Percentiles rank a stretch among this genome's conserved stretches.
Conservation (phyloP, 768 basidiomycete genomes). For the Phaeolepiota aurea region DNA sequence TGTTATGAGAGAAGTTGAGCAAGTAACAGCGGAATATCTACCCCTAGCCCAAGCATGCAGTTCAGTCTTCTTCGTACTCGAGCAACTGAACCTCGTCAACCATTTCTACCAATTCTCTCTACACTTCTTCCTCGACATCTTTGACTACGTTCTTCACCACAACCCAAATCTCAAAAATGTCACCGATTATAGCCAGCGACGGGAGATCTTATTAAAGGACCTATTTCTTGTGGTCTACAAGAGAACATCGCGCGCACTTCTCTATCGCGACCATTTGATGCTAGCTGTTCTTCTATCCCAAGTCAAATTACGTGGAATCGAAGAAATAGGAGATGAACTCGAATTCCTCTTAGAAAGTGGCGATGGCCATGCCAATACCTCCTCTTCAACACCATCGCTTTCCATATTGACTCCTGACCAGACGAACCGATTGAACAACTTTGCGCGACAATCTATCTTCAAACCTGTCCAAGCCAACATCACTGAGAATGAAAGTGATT, state of each 20-base stretch:
- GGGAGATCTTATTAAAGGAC: slow-evolving; percentile 77
- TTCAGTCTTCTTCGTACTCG: slow-evolving; percentile 93
- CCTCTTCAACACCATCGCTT: slow-evolving; percentile 23
- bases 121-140: slow-evolving; percentile 96
- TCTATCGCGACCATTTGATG: slow-evolving; percentile 87
- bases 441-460: slow-evolving; percentile 69
- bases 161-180: slow-evolving; percentile 85
- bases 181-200: slow-evolving; percentile 62
- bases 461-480: slow-evolving; percentile 65
- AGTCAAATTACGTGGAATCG: slow-evolving; percentile 73
- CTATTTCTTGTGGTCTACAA: slow-evolving; percentile 85
- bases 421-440: slow-evolving; percentile 55
- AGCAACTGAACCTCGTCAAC: slow-evolving; percentile 88
- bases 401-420: slow-evolving; percentile 62
- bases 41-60: slow-evolving; percentile 95
- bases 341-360: slow-evolving; percentile 91
- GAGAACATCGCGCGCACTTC: slow-evolving; percentile 82
- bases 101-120: slow-evolving; percentile 99
- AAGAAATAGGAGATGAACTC: slow-evolving; percentile 77
- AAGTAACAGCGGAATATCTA: slow-evolving; percentile 90
- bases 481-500: slow-evolving; percentile 50
- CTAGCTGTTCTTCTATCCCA: slow-evolving; percentile 87
- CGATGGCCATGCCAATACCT: slow-evolving; percentile 42
- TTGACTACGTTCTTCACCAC: slow-evolving; percentile 87
- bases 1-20: slow-evolving; percentile 93